phyloP scores from a whole-genome alignment of 306 rosid genomes.

The Casuarina cunninghamiana region DNA sequence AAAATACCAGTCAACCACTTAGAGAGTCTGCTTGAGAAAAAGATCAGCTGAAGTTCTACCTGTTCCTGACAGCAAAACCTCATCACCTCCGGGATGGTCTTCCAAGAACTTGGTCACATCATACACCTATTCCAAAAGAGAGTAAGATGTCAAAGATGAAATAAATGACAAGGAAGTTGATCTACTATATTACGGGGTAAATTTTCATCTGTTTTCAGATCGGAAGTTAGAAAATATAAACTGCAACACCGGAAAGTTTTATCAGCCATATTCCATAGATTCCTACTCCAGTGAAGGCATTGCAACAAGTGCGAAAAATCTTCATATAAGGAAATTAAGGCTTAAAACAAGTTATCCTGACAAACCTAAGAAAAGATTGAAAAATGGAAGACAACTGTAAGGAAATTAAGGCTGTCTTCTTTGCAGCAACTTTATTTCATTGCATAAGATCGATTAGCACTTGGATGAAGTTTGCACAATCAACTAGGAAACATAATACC shows the following conservation, averaged over 20 bases:
- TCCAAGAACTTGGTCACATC: constrained; percentile 60
- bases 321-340: neutral
- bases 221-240: neutral
- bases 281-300: neutral
- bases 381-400: neutral
- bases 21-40: neutral
- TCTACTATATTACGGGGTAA: neutral
- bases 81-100: constrained; percentile 68
- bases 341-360: neutral
- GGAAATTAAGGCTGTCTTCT: neutral
- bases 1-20: neutral
- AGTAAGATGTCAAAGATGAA: neutral
- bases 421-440: neutral
- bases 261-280: neutral
- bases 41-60: constrained; percentile 24
- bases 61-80: constrained; percentile 55
- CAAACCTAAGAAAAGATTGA: neutral
- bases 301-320: neutral
- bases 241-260: neutral
- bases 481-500: neutral
- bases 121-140: constrained; percentile 35
- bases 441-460: neutral
- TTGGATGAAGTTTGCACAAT: neutral
- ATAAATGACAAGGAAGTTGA: neutral
- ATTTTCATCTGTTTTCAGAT: neutral